phyloP scores from a whole-genome alignment of 768 basidiomycete genomes.

The Boletus rubropictus region DNA sequence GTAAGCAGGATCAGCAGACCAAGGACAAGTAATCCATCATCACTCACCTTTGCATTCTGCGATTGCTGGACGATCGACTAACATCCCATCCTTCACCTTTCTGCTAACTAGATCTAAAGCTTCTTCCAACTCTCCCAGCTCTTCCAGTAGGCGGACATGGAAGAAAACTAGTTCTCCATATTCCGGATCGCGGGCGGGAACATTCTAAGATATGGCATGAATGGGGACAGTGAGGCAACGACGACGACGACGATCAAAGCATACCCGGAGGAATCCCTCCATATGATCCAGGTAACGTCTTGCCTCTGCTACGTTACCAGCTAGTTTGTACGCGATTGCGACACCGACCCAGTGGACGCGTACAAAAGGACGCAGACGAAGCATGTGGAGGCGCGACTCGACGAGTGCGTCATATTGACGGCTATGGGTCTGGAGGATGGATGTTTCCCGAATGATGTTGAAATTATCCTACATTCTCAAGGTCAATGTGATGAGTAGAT shows the following conservation, averaged over 20 bases:
- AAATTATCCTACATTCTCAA: constrained; percentile 68
- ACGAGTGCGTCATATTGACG: constrained; percentile 73
- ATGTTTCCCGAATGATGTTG: constrained; percentile 87
- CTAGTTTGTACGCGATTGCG: constrained; percentile 84
- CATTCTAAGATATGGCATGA: constrained; percentile 43
- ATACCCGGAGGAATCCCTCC: constrained; percentile 63
- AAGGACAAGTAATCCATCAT: not conserved
- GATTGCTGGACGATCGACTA: constrained; percentile 67
- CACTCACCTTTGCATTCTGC: constrained; percentile 60
- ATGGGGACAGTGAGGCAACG: not conserved
- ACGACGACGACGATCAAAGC: not conserved
- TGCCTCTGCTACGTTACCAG: constrained; percentile 66
- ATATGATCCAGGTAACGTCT: constrained; percentile 70
- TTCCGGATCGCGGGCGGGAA: constrained; percentile 74
- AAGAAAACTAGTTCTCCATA: constrained; percentile 80
- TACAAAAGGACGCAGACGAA: constrained; percentile 72
- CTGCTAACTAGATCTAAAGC: constrained; percentile 60
- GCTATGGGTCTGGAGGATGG: constrained; percentile 83
- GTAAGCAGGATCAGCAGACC: constrained; percentile 6
- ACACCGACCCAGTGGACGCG: constrained; percentile 88
- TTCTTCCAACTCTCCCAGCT: constrained; percentile 54
- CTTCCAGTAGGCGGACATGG: constrained; percentile 68
- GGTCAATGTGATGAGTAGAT: constrained; percentile 2
- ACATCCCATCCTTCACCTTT: constrained; percentile 55
- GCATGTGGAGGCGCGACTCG: constrained; percentile 75